These are phyloP conservation scores for Termitomyces sp. DNA, from an alignment of 768 basidiomycete genomes.

Conservation along the genomic window DNA sequence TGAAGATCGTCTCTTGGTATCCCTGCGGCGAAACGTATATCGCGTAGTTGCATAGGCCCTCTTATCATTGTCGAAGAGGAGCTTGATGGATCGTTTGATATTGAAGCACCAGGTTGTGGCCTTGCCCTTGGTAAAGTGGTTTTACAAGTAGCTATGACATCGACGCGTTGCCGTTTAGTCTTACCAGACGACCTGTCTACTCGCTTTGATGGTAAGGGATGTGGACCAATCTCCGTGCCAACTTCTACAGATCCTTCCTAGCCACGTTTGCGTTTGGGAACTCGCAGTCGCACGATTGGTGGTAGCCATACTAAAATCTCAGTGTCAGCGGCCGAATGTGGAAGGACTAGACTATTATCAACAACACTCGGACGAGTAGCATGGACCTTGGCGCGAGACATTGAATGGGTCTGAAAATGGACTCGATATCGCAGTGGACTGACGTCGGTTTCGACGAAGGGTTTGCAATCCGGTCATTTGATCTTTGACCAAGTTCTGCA, in stretches of 20 bases:
- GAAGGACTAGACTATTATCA: background rate
- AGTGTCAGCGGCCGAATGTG: background rate
- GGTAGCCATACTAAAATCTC: background rate
- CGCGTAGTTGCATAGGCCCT: background rate
- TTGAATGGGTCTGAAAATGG: background rate
- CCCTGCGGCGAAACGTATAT: no score
- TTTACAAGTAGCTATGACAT: background rate
- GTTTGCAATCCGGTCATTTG: background rate
- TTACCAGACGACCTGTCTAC: background rate
- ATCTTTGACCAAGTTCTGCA: no score
- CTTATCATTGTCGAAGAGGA: background rate
- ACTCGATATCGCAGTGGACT: background rate
- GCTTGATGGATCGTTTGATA: background rate
- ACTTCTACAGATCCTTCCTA: background rate
- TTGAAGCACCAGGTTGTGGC: background rate
- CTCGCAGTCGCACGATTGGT: background rate
- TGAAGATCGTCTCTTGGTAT: background rate
- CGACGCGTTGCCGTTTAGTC: background rate
- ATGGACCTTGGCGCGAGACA: background rate
- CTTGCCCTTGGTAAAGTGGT: background rate
- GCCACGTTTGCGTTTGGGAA: background rate
- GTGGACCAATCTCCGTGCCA: background rate
- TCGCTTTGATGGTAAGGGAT: background rate
- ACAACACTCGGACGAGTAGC: background rate
- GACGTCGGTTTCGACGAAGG: background rate